These are phyloP conservation scores for Verticillium albo-atrum DNA, from an alignment of 2,329 filamentous ascomycete species.

Conservation along the genomic window DNA sequence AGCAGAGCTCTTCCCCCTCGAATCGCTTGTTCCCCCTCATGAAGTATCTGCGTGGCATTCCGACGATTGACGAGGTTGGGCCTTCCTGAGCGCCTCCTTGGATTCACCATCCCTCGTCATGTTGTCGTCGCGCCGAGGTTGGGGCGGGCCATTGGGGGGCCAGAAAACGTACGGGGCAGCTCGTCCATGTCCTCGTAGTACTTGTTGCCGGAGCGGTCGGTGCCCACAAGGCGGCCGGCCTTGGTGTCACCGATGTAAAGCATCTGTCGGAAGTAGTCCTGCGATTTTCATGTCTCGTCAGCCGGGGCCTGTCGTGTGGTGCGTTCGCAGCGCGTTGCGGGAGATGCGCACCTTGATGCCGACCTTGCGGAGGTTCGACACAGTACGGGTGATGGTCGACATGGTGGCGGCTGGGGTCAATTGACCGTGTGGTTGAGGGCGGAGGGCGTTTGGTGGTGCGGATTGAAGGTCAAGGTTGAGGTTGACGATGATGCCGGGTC, in stretches of 20 bases:
- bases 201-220: constrained; percentile 93
- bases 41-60: no score
- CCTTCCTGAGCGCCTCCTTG: not conserved
- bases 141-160: not conserved
- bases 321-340: not conserved
- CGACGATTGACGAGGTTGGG: no score
- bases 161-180: constrained; percentile 70
- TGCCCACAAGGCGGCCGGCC: constrained; percentile 77
- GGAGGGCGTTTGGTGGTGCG: constrained; percentile 4
- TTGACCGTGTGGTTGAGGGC: constrained; percentile 16
- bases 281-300: constrained; percentile 14
- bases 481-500: not conserved
- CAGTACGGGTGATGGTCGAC: constrained; percentile 85
- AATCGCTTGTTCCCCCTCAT: not conserved
- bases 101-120: not conserved
- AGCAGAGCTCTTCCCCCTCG: constrained; percentile 6
- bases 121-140: not conserved
- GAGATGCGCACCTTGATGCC: constrained; percentile 69
- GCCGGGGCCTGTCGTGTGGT: not conserved
- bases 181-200: constrained; percentile 96
- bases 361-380: constrained; percentile 81
- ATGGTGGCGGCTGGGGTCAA: constrained; percentile 50
- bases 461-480: constrained; percentile 8
- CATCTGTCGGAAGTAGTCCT: constrained; percentile 92
- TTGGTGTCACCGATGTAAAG: constrained; percentile 89